A percentile compares a stretch with the other conserved stretches of the same genome.
Evolutionary conservation across 2,329 filamentous ascomycete species (phyloP).

Genomic region (Biscogniauxia marginata): DNA sequence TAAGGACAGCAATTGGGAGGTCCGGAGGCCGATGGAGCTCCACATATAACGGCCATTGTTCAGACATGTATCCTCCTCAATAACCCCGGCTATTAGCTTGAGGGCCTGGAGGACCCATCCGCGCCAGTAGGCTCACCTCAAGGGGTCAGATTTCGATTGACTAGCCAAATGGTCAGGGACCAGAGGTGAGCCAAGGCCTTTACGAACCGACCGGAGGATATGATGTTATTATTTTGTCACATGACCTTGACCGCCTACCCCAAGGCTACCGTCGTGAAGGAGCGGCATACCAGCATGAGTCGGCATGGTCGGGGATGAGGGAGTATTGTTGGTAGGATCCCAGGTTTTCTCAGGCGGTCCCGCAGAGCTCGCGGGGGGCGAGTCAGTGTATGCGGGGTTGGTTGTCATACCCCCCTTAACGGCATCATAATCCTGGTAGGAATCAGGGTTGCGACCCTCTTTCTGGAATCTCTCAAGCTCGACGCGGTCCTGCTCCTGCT

Average conservation of each 20-base stretch:
- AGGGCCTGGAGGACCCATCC: conserved; percentile 11
- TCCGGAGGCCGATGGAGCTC: too few relatives aligned
- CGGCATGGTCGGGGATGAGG: background rate
- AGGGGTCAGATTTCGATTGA: too few relatives aligned
- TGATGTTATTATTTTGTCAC: background rate
- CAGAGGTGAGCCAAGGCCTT: background rate
- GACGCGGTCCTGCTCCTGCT: conserved; percentile 46
- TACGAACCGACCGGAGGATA: background rate
- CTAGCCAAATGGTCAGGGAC: background rate
- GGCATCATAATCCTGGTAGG: conserved; percentile 37
- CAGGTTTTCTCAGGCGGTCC: conserved; percentile 31
- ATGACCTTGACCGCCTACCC: background rate
- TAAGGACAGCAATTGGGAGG: too few relatives aligned
- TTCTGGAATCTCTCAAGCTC: conserved; percentile 52
- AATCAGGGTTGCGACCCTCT: conserved; percentile 49
- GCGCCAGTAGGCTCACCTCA: background rate
- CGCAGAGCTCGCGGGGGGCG: conserved; percentile 23
- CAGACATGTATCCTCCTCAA: too few relatives aligned
- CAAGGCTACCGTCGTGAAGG: conserved; percentile 17
- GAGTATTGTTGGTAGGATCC: conserved; percentile 21
- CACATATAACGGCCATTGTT: too few relatives aligned
- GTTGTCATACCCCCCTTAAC: conserved; percentile 30
- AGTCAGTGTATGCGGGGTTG: conserved; percentile 34
- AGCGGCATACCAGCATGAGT: conserved; percentile 23
- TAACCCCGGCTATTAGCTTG: too few relatives aligned